Conservation (phyloP, 192 early-diverging fungal species). For the Mortierella hygrophila region DNA sequence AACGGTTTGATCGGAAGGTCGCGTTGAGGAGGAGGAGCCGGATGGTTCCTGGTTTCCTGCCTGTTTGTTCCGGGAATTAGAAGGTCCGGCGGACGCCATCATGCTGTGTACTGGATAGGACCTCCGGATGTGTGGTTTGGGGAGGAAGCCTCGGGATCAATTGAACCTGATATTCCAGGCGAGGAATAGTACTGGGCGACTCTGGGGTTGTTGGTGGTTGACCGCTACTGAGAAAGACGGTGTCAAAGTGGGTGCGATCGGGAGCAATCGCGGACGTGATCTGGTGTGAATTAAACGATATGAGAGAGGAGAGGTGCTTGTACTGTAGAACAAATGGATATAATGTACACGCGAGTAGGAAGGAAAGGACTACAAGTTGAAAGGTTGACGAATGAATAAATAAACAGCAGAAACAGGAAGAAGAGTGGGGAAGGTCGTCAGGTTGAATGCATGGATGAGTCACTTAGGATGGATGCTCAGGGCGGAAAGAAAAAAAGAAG, state of each 20-base stretch:
- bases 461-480: not conserved
- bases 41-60: not conserved
- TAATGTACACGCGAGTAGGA: not conserved
- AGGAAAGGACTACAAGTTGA: not conserved
- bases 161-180: not conserved
- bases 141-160: not conserved
- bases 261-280: not conserved
- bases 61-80: slow-evolving; percentile 34
- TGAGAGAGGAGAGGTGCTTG: not conserved
- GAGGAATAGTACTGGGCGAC: not conserved
- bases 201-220: not conserved
- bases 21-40: slow-evolving; percentile 7
- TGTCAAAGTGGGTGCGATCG: not conserved
- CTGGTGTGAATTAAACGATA: slow-evolving; percentile 15
- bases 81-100: slow-evolving; percentile 45
- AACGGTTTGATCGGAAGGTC: slow-evolving; percentile 14
- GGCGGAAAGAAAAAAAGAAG: not conserved
- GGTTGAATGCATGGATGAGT: not conserved
- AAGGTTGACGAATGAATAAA: not conserved
- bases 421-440: slow-evolving; percentile 1
- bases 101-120: not conserved
- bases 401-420: slow-evolving; percentile 4
- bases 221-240: not conserved
- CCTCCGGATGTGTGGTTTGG: not conserved
- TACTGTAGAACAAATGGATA: not conserved